Conservation (phyloP, 163 green algal genomes). For the Botryococcus braunii region DNA sequence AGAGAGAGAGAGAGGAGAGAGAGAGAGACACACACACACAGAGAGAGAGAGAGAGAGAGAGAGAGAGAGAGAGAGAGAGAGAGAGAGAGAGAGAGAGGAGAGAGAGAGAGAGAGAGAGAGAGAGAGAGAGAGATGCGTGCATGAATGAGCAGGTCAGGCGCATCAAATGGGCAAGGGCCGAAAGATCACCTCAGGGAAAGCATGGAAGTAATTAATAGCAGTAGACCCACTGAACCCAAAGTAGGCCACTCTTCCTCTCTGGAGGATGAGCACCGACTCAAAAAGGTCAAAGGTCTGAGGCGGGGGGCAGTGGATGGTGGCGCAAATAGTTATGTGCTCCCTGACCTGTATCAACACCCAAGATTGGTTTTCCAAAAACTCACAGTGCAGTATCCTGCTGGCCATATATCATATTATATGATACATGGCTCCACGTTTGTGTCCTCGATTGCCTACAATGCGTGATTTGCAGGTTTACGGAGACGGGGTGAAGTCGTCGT, state of each 20-base stretch:
- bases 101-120: no score
- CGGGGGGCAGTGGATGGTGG: slow-evolving; percentile 78
- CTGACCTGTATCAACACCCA: slow-evolving; percentile 23
- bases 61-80: no score
- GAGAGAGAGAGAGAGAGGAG: no score
- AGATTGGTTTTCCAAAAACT: not conserved
- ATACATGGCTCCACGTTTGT: not conserved
- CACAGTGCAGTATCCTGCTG: not conserved
- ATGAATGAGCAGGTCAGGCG: no score
- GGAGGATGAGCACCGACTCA: slow-evolving; percentile 66
- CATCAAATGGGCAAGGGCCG: no score
- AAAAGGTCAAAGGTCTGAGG: slow-evolving; percentile 53
- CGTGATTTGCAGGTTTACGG: not conserved
- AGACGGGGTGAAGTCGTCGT: not conserved
- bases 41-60: no score
- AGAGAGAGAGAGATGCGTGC: no score
- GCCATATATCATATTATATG: not conserved
- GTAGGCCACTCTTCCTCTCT: slow-evolving; percentile 57
- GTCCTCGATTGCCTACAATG: not conserved
- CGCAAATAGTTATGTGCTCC: slow-evolving; percentile 62
- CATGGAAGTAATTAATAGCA: slow-evolving; percentile 12
- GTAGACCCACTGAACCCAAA: slow-evolving; percentile 41
- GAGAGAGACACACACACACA: no score
- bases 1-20: no score
- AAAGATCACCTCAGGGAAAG: no score